These are phyloP conservation scores for Ceratobasidium papillatum DNA, from an alignment of 1,284 basidiomycete species.

Conservation along the genomic window DNA sequence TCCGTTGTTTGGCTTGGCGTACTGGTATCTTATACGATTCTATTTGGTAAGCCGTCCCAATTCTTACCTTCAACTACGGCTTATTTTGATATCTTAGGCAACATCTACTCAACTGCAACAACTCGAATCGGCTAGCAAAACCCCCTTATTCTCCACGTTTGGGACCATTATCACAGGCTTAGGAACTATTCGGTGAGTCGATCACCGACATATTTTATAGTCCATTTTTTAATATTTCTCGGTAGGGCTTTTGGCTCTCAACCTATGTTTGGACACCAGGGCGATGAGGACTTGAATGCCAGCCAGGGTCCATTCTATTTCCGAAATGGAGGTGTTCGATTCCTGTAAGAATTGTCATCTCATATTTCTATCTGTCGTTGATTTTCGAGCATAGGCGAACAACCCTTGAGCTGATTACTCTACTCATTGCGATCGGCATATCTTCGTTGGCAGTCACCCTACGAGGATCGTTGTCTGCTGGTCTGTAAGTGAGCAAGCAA, in stretches of 20 bases:
- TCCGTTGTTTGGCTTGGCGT: slow-evolving; percentile 10
- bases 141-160: slow-evolving; percentile 48
- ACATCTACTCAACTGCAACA: slow-evolving; percentile 45
- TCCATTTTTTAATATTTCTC: background rate
- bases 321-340: slow-evolving; percentile 47
- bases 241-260: slow-evolving; percentile 45
- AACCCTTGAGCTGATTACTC: slow-evolving; percentile 46
- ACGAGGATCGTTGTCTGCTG: slow-evolving; percentile 46
- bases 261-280: slow-evolving; percentile 44
- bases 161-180: slow-evolving; percentile 47
- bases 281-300: slow-evolving; percentile 45
- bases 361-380: background rate
- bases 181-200: slow-evolving; percentile 47
- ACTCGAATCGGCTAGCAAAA: slow-evolving; percentile 47
- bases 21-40: slow-evolving; percentile 40
- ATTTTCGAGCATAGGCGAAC: slow-evolving; percentile 45
- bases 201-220: background rate
- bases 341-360: slow-evolving; percentile 45
- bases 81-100: background rate
- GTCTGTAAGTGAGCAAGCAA: slow-evolving; percentile 3
- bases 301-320: slow-evolving; percentile 49
- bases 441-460: slow-evolving; percentile 47
- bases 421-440: slow-evolving; percentile 46
- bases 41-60: slow-evolving; percentile 43
- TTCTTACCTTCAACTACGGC: background rate